Percentiles rank a stretch among this genome's conserved stretches.
phyloP scores from a whole-genome alignment of 1,284 basidiomycete genomes.

The Cystobasidiaceae sp. region DNA sequence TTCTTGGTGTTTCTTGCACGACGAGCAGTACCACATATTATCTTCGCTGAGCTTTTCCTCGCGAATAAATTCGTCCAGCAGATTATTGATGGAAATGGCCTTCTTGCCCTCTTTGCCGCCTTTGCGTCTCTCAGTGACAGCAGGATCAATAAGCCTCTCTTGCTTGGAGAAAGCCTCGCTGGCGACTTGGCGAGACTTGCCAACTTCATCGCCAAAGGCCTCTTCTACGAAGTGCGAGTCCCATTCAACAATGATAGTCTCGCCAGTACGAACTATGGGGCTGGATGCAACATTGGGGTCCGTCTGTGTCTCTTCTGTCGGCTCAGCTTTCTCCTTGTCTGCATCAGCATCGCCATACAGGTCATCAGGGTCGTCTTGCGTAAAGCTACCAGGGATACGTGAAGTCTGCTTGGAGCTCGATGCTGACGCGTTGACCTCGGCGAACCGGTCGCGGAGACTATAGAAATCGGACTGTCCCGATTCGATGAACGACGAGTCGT shows the following conservation, averaged over 20 bases:
- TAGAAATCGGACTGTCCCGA: too few relatives aligned
- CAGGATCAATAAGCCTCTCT: conserved; percentile 64
- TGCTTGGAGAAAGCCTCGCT: conserved; percentile 26
- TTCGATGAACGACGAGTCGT: too few relatives aligned
- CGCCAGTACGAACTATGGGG: conserved; percentile 49
- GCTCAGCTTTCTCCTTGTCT: conserved; percentile 29
- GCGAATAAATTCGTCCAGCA: conserved; percentile 91
- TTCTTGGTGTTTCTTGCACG: conserved; percentile 96
- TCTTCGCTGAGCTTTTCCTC: conserved; percentile 93
- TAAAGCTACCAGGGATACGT: conserved; percentile 13
- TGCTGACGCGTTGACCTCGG: neutral
- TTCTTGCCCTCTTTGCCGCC: conserved; percentile 46
- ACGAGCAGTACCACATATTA: conserved; percentile 95
- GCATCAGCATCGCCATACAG: conserved; percentile 30
- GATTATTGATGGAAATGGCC: conserved; percentile 78
- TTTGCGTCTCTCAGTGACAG: conserved; percentile 59
- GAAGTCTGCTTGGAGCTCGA: neutral
- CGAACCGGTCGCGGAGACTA: too few relatives aligned
- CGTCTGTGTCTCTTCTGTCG: neutral
- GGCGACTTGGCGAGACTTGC: conserved; percentile 39
- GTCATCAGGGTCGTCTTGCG: conserved; percentile 19
- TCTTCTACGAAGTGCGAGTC: conserved; percentile 64
- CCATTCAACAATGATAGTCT: conserved; percentile 79
- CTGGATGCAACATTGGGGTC: neutral
- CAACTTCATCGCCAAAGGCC: conserved; percentile 59